Conservation (phyloP, 306 rosid species). For the Prunus padus region DNA sequence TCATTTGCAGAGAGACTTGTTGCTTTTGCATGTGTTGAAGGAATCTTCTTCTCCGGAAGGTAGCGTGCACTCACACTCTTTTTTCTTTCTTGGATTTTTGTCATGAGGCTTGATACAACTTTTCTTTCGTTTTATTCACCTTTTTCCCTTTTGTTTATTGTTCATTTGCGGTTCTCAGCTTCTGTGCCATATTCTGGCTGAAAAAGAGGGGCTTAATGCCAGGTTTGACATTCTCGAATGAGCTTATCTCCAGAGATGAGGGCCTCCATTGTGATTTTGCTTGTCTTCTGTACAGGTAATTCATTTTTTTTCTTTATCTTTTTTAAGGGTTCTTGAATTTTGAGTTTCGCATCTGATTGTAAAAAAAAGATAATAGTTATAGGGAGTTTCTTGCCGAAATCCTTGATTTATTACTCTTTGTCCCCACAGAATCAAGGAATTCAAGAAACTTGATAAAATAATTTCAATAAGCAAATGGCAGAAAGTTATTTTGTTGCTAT, state of each 20-base stretch:
- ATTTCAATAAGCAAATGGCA: not conserved
- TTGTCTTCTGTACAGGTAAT: conserved; percentile 84
- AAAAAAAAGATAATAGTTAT: not conserved
- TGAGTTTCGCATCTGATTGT: conserved; percentile 18
- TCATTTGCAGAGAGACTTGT: conserved; percentile 81
- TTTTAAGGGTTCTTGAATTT: not conserved
- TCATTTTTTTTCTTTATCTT: not conserved
- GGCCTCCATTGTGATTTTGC: conserved; percentile 98
- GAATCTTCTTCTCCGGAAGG: conserved; percentile 97
- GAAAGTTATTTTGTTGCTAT: not conserved
- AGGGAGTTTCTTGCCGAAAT: not conserved
- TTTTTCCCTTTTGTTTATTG: not conserved
- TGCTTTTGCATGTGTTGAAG: conserved; percentile 90
- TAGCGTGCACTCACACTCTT: conserved; percentile 23
- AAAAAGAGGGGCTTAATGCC: conserved; percentile 91
- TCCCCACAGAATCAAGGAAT: not conserved
- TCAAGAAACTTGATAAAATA: not conserved
- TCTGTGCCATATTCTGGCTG: conserved; percentile 96
- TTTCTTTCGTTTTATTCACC: not conserved
- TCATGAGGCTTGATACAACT: not conserved
- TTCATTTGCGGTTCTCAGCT: conserved; percentile 49
- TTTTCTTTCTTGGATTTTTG: not conserved
- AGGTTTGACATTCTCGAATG: conserved; percentile 88
- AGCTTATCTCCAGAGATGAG: conserved; percentile 91
- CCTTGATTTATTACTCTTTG: not conserved